Percentiles rank a stretch among this genome's conserved stretches.
Conservation (phyloP, 1,284 basidiomycete species). For the Cryptococcus sp. region DNA sequence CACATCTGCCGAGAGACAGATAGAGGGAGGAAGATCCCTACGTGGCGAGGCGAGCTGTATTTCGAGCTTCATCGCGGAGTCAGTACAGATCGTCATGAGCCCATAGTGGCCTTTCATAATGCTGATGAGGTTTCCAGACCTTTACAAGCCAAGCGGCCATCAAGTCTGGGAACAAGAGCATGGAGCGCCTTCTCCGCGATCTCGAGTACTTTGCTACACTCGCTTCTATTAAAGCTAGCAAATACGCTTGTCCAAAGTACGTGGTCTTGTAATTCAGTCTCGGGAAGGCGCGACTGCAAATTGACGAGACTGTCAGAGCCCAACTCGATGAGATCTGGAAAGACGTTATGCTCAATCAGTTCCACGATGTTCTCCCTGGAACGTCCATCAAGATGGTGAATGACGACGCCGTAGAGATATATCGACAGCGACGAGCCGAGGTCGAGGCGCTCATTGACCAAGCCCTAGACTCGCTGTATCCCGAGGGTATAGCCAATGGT, state of each 20-base stretch:
- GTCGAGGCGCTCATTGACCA: constrained; percentile 1
- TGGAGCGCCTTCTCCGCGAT: constrained; percentile 82
- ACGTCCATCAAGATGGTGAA: constrained; percentile 65
- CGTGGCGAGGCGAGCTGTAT: constrained; percentile 87
- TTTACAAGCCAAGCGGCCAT: constrained; percentile 86
- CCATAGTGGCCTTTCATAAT: neutral
- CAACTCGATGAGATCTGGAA: constrained; percentile 82
- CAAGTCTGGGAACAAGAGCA: constrained; percentile 89
- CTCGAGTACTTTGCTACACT: constrained; percentile 78
- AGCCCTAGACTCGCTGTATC: neutral
- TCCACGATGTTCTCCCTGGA: constrained; percentile 85
- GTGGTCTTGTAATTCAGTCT: neutral
- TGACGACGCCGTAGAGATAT: constrained; percentile 13
- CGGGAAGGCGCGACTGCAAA: neutral
- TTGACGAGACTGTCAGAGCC: neutral
- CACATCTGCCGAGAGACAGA: constrained; percentile 65
- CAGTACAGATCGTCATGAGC: neutral
- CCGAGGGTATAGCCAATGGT: neutral
- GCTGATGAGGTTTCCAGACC: constrained; percentile 50
- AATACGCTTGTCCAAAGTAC: constrained; percentile 58
- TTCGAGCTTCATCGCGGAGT: constrained; percentile 69
- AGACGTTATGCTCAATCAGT: constrained; percentile 81
- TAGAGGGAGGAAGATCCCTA: constrained; percentile 72
- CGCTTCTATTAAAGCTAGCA: constrained; percentile 65
- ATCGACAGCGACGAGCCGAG: constrained; percentile 2